phyloP scores from a whole-genome alignment of 805 yeast genomes.

The Metschnikowia bowlesiae region DNA sequence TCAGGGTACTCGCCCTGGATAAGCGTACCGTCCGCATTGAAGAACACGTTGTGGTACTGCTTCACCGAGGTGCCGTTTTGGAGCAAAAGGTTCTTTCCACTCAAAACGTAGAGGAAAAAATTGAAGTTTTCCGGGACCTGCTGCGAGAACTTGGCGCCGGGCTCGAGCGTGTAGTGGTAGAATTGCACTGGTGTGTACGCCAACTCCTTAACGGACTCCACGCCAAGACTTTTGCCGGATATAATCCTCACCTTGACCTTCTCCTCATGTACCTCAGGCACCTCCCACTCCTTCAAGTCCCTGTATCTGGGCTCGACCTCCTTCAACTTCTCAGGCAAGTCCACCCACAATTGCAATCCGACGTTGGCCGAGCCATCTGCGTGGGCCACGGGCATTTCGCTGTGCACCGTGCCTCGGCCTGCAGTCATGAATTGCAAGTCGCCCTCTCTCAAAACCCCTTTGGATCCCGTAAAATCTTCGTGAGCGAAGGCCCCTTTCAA shows the following conservation, averaged over 20 bases:
- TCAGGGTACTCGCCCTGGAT: slow-evolving; percentile 46
- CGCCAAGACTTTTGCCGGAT: slow-evolving; percentile 72
- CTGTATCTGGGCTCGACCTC: slow-evolving; percentile 66
- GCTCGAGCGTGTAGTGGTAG: slow-evolving; percentile 57
- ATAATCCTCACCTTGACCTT: slow-evolving; percentile 66
- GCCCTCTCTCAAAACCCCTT: slow-evolving; percentile 72
- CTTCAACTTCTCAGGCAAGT: slow-evolving; percentile 17
- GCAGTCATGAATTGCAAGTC: slow-evolving; percentile 95
- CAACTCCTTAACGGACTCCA: slow-evolving; percentile 65
- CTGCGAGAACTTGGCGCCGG: slow-evolving; percentile 64
- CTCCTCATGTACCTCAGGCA: slow-evolving; percentile 64
- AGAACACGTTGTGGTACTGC: slow-evolving; percentile 53
- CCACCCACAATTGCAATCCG: slow-evolving; percentile 77
- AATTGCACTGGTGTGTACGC: slow-evolving; percentile 80
- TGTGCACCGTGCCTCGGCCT: slow-evolving; percentile 80
- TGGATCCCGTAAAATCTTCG: slow-evolving; percentile 83
- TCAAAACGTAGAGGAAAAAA: slow-evolving; percentile 62
- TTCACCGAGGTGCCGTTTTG: slow-evolving; percentile 30
- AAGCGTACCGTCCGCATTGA: slow-evolving; percentile 63
- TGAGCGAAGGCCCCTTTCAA: slow-evolving; percentile 68
- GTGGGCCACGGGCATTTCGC: slow-evolving; percentile 73
- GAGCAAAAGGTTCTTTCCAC: slow-evolving; percentile 52
- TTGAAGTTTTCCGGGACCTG: slow-evolving; percentile 57
- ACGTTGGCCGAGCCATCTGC: slow-evolving; percentile 23
- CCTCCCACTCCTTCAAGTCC: slow-evolving; percentile 64